Evolutionary conservation across 2,329 filamentous ascomycete genomes (phyloP).

Genomic region (Penicillium griseofulvum): DNA sequence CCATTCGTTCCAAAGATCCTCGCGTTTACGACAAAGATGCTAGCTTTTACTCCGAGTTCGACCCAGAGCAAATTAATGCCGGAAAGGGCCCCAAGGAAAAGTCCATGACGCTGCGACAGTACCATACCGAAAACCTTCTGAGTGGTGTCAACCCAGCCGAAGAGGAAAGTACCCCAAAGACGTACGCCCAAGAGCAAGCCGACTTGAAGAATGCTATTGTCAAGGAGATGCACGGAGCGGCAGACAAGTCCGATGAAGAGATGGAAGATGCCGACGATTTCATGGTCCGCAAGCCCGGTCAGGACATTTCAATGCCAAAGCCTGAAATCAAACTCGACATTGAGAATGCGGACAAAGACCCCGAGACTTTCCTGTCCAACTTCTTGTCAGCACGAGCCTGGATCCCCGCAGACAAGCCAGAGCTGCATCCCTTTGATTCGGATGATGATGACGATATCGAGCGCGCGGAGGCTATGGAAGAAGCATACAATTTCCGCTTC

Average conservation of each 20-base stretch:
- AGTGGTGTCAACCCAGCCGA: constrained; percentile 64
- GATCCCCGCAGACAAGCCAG: constrained; percentile 66
- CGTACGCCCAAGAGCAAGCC: constrained; percentile 86
- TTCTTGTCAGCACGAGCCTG: constrained; percentile 92
- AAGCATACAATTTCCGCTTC: constrained; percentile 93
- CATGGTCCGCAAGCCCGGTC: constrained; percentile 67
- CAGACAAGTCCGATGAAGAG: constrained; percentile 48
- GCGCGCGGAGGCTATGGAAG: constrained; percentile 81
- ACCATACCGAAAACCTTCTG: constrained; percentile 86
- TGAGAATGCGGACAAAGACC: constrained; percentile 77
- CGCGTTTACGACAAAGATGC: constrained; percentile 77
- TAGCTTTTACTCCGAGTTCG: constrained; percentile 71
- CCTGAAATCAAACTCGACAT: constrained; percentile 64
- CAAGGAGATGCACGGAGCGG: constrained; percentile 71
- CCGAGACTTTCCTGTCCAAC: constrained; percentile 89
- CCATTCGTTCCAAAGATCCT: constrained; percentile 87
- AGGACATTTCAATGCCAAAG: constrained; percentile 32
- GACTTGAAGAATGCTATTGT: constrained; percentile 75
- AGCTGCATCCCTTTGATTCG: constrained; percentile 82
- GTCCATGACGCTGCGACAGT: constrained; percentile 81
- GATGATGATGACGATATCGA: constrained; percentile 78
- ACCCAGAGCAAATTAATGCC: constrained; percentile 48
- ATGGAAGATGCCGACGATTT: constrained; percentile 67
- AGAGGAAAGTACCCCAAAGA: constrained; percentile 56
- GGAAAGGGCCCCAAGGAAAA: constrained; percentile 66